Base-by-base conservation (phyloP, 2,329 filamentous ascomycete genomes). In the Gyromitra esculenta region DNA sequence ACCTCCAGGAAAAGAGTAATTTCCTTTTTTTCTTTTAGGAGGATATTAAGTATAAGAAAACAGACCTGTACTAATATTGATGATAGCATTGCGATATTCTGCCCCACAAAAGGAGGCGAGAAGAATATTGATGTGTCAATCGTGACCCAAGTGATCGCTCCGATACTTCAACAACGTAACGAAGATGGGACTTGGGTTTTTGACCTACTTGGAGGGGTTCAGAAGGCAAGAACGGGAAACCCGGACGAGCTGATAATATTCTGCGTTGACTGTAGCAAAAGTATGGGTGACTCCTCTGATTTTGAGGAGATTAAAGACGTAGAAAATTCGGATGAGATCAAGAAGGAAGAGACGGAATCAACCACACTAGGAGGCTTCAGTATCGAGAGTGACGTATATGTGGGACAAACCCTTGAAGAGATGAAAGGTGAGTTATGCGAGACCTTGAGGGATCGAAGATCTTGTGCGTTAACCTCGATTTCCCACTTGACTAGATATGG, bases 201-300 rank as follows among this genome's bases (percentile, higher is more conserved):
- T 60, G 83, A 84, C 69, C 76, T 81, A 1, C 81, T 82, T 39
- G 83, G 83, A 3, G 81, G 81, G 15, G 76, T 79, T 0, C 76
- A 78, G 15, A 75, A 81, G 31, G 80, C 81, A 48, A 79, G 79
- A 31, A 45, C 82, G 1, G 79, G 81, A 9, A 59, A 77, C 13
- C 83, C 83, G 15, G 82, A 83, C 25, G 83, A 84, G 73, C 67
- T 83, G 5, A 54, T 83, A 3, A 80, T 84, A 75, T 81, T 84
- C 56, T 82, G 81, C 65, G 82, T 84, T 1, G 83, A 84, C 73
- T 80, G 81, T 25, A 83, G 82, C 54, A 65, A 77, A 1, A 83
- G 82, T 45, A 84, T 84, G 83, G 31, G 65, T 6, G 8, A 63
- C 0, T 54, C 80, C 0, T 82, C 81, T 7, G 82, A 81, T 25